A percentile compares a stretch with the other conserved stretches of the same genome.
Conservation (phyloP, 225 moss, liverwort and hornwort genomes). For the Antitrichia curtipendula region DNA sequence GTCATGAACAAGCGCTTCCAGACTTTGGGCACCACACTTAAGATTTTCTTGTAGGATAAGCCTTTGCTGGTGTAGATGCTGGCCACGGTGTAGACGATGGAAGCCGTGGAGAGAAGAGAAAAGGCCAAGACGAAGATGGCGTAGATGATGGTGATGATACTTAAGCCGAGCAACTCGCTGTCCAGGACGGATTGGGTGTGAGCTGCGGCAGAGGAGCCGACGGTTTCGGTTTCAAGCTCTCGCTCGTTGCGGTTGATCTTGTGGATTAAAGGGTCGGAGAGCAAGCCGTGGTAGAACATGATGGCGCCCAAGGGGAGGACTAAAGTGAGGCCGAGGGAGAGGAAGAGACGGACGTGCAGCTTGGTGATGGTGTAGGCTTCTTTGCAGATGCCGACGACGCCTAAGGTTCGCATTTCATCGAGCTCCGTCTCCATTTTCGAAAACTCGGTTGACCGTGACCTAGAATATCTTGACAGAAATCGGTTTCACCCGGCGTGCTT, state of each 20-base stretch:
- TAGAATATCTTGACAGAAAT: not conserved
- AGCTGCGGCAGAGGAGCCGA: conserved; percentile 36
- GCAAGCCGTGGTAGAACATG: conserved; percentile 52
- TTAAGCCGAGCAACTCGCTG: conserved; percentile 23
- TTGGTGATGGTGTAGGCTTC: conserved; percentile 54
- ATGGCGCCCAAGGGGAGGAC: conserved; percentile 68
- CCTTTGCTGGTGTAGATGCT: conserved; percentile 93
- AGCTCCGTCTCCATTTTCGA: conserved; percentile 77
- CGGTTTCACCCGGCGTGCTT: not conserved
- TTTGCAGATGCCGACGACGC: conserved; percentile 50
- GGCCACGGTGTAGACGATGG: conserved; percentile 85
- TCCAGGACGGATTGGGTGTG: conserved; percentile 24
- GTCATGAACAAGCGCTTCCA: conserved; percentile 88
- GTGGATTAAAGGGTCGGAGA: conserved; percentile 30
- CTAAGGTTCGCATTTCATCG: conserved; percentile 73
- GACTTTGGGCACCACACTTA: conserved; percentile 75
- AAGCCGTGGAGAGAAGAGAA: conserved; percentile 66
- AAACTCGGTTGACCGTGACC: not conserved
- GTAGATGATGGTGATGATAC: conserved; percentile 20
- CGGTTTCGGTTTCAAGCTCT: not conserved
- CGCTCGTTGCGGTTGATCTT: conserved; percentile 37
- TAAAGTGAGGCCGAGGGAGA: conserved; percentile 55
- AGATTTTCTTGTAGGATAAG: conserved; percentile 54
- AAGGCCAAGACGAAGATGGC: conserved; percentile 44
- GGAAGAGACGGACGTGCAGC: conserved; percentile 53